Evolutionary conservation across 2,329 filamentous ascomycete species (phyloP).

Genomic region (Sporothrix humicola): DNA sequence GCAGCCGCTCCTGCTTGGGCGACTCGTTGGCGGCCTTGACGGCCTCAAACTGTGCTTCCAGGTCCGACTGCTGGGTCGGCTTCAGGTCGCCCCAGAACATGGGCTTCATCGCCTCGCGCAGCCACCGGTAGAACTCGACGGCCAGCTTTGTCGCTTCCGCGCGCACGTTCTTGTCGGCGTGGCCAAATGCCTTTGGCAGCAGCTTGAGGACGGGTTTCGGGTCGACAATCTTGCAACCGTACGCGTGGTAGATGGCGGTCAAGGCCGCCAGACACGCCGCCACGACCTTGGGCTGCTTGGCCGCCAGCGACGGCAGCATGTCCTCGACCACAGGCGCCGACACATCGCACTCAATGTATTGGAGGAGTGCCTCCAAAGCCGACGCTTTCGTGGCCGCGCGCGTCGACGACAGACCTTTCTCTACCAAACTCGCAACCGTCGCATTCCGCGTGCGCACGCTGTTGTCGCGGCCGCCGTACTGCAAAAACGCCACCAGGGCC

Average conservation of each 20-base stretch:
- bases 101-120: conserved; percentile 96
- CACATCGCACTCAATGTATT: conserved; percentile 89
- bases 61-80: conserved; percentile 89
- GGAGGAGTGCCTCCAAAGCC: conserved; percentile 81
- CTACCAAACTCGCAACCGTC: conserved; percentile 79
- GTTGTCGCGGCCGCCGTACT: conserved; percentile 82
- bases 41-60: conserved; percentile 93
- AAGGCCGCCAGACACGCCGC: conserved; percentile 73
- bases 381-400: conserved; percentile 87
- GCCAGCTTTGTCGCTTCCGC: conserved; percentile 90
- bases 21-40: conserved; percentile 76
- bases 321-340: conserved; percentile 88
- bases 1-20: conserved; percentile 87
- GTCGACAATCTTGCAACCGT: conserved; percentile 92
- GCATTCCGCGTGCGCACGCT: conserved; percentile 76
- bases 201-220: conserved; percentile 90
- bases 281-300: conserved; percentile 91
- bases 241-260: conserved; percentile 87
- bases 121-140: conserved; percentile 94
- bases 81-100: conserved; percentile 97
- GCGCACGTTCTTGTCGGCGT: conserved; percentile 97
- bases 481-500: conserved; percentile 88
- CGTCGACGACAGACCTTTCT: conserved; percentile 89
- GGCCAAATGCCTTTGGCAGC: conserved; percentile 89
- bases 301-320: conserved; percentile 77